Evolutionary conservation across 2,329 filamentous ascomycete species (phyloP).

Genomic region (Xylaria digitata): DNA sequence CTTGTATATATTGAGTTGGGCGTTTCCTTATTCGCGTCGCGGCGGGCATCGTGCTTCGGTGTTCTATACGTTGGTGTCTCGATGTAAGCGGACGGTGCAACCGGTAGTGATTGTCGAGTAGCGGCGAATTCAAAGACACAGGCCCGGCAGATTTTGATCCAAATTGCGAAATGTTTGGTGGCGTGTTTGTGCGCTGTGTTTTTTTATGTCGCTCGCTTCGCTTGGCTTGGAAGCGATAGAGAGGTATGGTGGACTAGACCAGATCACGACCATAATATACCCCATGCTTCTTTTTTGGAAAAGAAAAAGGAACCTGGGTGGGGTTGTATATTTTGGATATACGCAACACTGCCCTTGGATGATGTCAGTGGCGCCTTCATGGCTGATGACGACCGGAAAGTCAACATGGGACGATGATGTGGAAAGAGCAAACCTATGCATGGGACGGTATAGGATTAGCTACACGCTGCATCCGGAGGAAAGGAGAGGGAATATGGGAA

Average conservation of each 20-base stretch:
- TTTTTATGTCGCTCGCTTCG: slow-evolving; percentile 18
- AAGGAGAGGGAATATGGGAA: not conserved
- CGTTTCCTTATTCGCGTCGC: slow-evolving; percentile 24
- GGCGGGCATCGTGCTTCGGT: slow-evolving; percentile 8
- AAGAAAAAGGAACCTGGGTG: slow-evolving; percentile 11
- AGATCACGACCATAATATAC: slow-evolving; percentile 35
- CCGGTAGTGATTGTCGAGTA: slow-evolving; percentile 22
- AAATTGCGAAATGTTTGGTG: slow-evolving; percentile 19
- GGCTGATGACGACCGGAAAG: slow-evolving; percentile 17
- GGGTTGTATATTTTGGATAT: slow-evolving; percentile 25
- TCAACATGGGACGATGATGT: slow-evolving; percentile 1
- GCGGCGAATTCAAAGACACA: slow-evolving; percentile 1
- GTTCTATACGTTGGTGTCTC: slow-evolving; percentile 19
- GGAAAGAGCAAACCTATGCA: slow-evolving; percentile 3
- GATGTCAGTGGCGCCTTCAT: slow-evolving; percentile 21
- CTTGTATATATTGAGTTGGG: slow-evolving; percentile 46
- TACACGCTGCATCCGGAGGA: slow-evolving; percentile 10
- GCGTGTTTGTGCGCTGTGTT: slow-evolving; percentile 5
- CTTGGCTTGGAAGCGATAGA: slow-evolving; percentile 30
- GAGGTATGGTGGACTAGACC: slow-evolving; percentile 29
- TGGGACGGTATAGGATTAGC: not conserved
- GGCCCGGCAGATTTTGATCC: slow-evolving; percentile 11
- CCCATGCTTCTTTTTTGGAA: slow-evolving; percentile 27
- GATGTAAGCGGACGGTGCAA: slow-evolving; percentile 13
- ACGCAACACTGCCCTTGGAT: slow-evolving; percentile 10